Evolutionary conservation across 345 rosid genomes (phyloP).

Genomic region (Gossypium ekmanianum): DNA sequence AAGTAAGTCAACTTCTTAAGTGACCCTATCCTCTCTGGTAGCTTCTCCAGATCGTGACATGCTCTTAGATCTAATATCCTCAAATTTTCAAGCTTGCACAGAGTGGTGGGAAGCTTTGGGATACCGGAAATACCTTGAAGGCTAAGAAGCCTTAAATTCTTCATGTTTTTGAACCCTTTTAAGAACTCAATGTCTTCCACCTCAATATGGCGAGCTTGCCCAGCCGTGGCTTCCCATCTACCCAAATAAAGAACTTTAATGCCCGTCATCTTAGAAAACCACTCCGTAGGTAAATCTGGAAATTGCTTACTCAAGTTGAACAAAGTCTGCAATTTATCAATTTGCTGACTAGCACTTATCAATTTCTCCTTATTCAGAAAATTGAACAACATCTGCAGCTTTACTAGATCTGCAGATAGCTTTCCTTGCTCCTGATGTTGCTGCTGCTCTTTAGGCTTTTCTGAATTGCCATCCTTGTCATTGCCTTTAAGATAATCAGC

Average conservation of each 20-base stretch:
- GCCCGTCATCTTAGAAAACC: constrained; percentile 23
- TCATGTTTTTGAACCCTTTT: constrained; percentile 19
- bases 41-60: constrained; percentile 35
- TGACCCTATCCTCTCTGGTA: constrained; percentile 26
- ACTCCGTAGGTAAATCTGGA: constrained; percentile 25
- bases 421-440: background rate
- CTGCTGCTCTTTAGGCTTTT: background rate
- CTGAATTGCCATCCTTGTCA: background rate
- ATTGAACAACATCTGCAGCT: constrained; percentile 9
- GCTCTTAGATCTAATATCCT: constrained; percentile 35
- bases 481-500: background rate
- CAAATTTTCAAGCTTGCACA: constrained; percentile 21
- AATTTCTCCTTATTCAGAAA: background rate
- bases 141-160: constrained; percentile 30
- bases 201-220: constrained; percentile 34
- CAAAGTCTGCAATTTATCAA: constrained; percentile 9
- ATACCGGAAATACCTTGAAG: constrained; percentile 45
- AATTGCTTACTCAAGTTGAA: constrained; percentile 28
- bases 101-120: constrained; percentile 19
- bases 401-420: background rate
- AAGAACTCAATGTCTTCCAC: constrained; percentile 30
- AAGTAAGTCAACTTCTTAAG: constrained; percentile 28
- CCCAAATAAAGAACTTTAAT: constrained; percentile 36
- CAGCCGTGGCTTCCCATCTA: constrained; percentile 26
- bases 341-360: background rate